Percentiles rank a stretch among this genome's conserved stretches.
phyloP scores from a whole-genome alignment of 176 grass and related monocot species.

The Puccinellia tenuiflora region DNA sequence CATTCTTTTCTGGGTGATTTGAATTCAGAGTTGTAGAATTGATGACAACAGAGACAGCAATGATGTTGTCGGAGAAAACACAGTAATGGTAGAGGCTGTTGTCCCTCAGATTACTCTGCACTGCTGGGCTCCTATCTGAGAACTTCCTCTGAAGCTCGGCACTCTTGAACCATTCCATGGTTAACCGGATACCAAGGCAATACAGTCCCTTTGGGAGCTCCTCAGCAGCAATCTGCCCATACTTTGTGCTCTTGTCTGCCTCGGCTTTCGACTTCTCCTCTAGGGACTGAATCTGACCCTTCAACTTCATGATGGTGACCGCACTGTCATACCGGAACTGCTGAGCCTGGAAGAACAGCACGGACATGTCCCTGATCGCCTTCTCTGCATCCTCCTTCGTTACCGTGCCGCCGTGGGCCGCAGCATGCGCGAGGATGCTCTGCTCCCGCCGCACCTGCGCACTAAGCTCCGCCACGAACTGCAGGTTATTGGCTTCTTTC shows the following conservation, averaged over 20 bases:
- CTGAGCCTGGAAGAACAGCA: slow-evolving; percentile 77
- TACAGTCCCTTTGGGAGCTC: slow-evolving; percentile 93
- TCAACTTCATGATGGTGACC: slow-evolving; percentile 76
- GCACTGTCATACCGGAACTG: slow-evolving; percentile 70
- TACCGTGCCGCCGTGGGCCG: slow-evolving; percentile 26
- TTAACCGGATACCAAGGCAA: slow-evolving; percentile 82
- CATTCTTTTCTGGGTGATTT: slow-evolving; percentile 60
- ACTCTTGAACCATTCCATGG: slow-evolving; percentile 84
- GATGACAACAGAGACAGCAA: slow-evolving; percentile 80
- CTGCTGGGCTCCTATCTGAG: slow-evolving; percentile 39
- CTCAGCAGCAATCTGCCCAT: slow-evolving; percentile 94
- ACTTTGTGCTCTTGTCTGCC: slow-evolving; percentile 80
- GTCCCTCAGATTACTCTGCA: slow-evolving; percentile 66
- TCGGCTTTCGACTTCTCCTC: slow-evolving; percentile 88
- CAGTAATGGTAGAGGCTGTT: slow-evolving; percentile 86
- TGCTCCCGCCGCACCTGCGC: slow-evolving; percentile 52
- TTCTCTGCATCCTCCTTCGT: slow-evolving; percentile 50
- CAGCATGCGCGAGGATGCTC: slow-evolving; percentile 51
- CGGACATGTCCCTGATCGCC: slow-evolving; percentile 69
- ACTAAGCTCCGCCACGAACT: slow-evolving; percentile 74
- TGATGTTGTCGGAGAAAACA: slow-evolving; percentile 96
- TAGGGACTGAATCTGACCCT: slow-evolving; percentile 77
- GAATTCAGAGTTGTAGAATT: slow-evolving; percentile 89
- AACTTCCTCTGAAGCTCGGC: slow-evolving; percentile 60
- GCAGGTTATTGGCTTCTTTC: slow-evolving; percentile 75